Percentiles rank a stretch among this genome's conserved stretches.
These are phyloP conservation scores for Calonectria multiphialidica DNA, from an alignment of 2,329 filamentous ascomycete genomes.

Conservation along the genomic window DNA sequence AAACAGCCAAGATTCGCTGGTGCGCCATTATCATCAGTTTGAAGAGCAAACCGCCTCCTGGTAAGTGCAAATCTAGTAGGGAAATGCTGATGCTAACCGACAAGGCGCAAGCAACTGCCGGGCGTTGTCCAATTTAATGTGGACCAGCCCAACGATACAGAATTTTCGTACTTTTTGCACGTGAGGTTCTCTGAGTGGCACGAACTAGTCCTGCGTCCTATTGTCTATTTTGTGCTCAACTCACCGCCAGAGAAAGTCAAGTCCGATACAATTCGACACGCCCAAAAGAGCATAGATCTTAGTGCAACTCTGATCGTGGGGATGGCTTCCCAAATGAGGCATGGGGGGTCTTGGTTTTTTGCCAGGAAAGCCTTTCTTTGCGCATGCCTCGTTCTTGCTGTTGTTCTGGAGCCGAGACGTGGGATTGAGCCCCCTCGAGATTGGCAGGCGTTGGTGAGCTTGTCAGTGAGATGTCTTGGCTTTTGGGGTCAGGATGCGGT, in stretches of 20 bases:
- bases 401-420: neutral
- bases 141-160: constrained; percentile 5
- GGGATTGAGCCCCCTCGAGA: constrained; percentile 4
- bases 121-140: constrained; percentile 15
- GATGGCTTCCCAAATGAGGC: constrained; percentile 3
- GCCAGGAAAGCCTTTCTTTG: constrained; percentile 15
- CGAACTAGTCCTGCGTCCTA: constrained; percentile 22
- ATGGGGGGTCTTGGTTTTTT: constrained; percentile 26
- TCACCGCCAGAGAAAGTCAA: neutral
- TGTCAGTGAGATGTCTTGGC: neutral
- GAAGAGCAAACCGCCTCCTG: constrained; percentile 24
- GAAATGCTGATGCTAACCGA: neutral
- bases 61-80: neutral
- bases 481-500: constrained; percentile 12
- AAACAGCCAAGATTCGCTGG: constrained; percentile 13
- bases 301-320: constrained; percentile 5
- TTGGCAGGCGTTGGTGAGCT: constrained; percentile 6
- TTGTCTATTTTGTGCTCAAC: constrained; percentile 25
- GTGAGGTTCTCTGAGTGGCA: constrained; percentile 24
- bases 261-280: constrained; percentile 2
- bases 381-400: constrained; percentile 15
- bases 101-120: constrained; percentile 20
- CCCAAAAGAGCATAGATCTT: constrained; percentile 20
- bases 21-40: constrained; percentile 24
- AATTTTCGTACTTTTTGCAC: constrained; percentile 22